These are phyloP conservation scores for Penicillium pancosmium DNA, from an alignment of 495 filamentous ascomycete species.

Conservation along the genomic window DNA sequence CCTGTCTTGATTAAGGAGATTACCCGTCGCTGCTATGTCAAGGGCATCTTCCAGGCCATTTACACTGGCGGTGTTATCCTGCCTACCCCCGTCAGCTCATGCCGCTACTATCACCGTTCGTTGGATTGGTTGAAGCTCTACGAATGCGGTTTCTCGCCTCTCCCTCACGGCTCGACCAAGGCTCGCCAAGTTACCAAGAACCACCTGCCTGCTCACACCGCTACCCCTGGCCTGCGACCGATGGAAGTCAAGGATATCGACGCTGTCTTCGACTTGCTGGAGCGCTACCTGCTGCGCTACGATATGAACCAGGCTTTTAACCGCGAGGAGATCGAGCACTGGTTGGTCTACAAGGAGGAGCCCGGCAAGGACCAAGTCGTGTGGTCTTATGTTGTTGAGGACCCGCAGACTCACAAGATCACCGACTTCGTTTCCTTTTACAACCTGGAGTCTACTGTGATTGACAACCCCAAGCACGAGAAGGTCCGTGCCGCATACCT, in stretches of 20 bases:
- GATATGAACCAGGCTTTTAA: constrained; percentile 82
- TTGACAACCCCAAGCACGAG: constrained; percentile 74
- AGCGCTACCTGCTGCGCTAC: constrained; percentile 76
- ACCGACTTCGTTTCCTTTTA: constrained; percentile 98
- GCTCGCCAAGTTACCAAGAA: constrained; percentile 79
- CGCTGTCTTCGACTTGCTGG: constrained; percentile 71
- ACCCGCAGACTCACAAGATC: constrained; percentile 72
- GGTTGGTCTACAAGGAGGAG: constrained; percentile 71
- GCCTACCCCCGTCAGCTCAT: constrained; percentile 87
- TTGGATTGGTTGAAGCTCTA: constrained; percentile 95
- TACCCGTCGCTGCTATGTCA: constrained; percentile 82
- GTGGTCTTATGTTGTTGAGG: constrained; percentile 90
- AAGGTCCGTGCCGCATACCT: constrained; percentile 86
- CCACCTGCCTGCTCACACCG: constrained; percentile 69
- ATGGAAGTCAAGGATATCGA: constrained; percentile 86
- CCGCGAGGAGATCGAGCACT: constrained; percentile 80
- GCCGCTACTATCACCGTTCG: constrained; percentile 90
- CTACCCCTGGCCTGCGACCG: constrained; percentile 70
- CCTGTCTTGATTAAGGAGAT: constrained; percentile 97
- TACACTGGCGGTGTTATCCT: constrained; percentile 92
- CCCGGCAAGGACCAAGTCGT: constrained; percentile 74
- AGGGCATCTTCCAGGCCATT: constrained; percentile 87
- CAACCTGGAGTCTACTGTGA: constrained; percentile 87
- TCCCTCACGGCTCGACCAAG: constrained; percentile 80
- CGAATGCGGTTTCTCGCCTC: constrained; percentile 86